These are phyloP conservation scores for Ophiostoma himal-ulmi DNA, from an alignment of 2,329 filamentous ascomycete genomes.

Conservation along the genomic window DNA sequence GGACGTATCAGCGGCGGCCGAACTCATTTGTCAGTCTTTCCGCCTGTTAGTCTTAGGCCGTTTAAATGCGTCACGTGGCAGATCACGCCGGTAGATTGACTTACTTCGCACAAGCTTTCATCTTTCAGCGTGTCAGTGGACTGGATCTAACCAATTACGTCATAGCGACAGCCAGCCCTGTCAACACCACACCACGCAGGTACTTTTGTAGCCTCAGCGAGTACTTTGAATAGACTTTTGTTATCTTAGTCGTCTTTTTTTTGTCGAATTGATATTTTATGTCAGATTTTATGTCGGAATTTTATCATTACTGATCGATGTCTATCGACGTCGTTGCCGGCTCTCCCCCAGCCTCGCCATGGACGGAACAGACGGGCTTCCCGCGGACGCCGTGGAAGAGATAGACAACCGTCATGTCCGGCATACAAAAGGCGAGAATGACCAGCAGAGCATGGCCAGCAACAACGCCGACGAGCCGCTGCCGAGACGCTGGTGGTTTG, in stretches of 20 bases:
- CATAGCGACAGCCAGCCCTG: background rate
- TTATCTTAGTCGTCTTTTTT: background rate
- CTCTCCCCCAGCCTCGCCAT: background rate
- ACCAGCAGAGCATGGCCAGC: background rate
- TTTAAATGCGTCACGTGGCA: background rate
- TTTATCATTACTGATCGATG: background rate
- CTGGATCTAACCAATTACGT: slow-evolving; percentile 4
- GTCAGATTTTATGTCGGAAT: background rate
- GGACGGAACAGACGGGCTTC: slow-evolving; percentile 11
- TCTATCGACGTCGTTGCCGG: background rate
- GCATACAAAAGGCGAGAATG: background rate
- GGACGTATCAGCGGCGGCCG: background rate
- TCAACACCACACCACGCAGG: background rate
- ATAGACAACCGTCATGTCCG: background rate
- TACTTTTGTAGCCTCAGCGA: background rate
- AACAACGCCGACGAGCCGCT: background rate
- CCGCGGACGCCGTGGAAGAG: background rate
- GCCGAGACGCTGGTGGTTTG: slow-evolving; percentile 56
- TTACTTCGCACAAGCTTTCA: background rate
- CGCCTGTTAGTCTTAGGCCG: background rate
- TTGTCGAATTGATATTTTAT: too few relatives aligned
- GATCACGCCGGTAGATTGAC: background rate
- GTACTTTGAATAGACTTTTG: background rate
- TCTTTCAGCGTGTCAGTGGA: background rate
- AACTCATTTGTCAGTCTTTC: background rate